Evolutionary conservation across 148 eudicot species (phyloP).

Genomic region (Salicornia ramosissima): DNA sequence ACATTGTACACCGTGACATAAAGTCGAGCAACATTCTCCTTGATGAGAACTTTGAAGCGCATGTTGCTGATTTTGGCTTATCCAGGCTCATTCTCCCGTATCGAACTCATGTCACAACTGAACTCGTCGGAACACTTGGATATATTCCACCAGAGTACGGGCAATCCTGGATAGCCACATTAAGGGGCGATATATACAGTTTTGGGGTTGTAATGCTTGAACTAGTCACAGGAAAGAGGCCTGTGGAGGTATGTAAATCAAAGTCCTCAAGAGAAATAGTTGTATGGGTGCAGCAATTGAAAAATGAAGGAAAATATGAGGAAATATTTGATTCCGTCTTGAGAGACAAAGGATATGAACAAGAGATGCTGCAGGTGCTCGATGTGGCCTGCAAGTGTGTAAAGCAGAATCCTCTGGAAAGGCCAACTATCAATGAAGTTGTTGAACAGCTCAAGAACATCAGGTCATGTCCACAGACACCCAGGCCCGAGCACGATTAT

Average conservation of each 20-base stretch:
- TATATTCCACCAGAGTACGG: slow-evolving; percentile 95
- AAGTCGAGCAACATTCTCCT: slow-evolving; percentile 93
- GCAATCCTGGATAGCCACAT: slow-evolving; percentile 86
- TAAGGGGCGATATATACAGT: slow-evolving; percentile 89
- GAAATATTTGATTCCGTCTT: slow-evolving; percentile 60
- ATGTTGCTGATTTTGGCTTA: slow-evolving; percentile 89
- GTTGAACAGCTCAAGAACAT: slow-evolving; percentile 63
- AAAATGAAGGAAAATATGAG: slow-evolving; percentile 60
- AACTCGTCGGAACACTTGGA: slow-evolving; percentile 86
- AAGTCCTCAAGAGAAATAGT: slow-evolving; percentile 71
- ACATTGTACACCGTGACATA: slow-evolving; percentile 89
- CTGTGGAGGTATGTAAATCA: slow-evolving; percentile 70
- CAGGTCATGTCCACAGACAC: slow-evolving; percentile 30
- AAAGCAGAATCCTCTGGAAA: slow-evolving; percentile 55
- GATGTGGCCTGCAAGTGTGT: slow-evolving; percentile 84
- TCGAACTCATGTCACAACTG: slow-evolving; percentile 85
- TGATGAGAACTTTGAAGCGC: slow-evolving; percentile 75
- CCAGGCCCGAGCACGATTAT: slow-evolving; percentile 27
- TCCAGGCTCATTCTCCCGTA: slow-evolving; percentile 77
- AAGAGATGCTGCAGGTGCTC: slow-evolving; percentile 73
- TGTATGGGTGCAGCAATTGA: slow-evolving; percentile 73
- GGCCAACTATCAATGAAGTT: slow-evolving; percentile 78
- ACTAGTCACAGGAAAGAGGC: slow-evolving; percentile 74
- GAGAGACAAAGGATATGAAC: slow-evolving; percentile 65
- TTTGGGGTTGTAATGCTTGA: slow-evolving; percentile 91